phyloP scores from a whole-genome alignment of 192 early-diverging fungal species.

The Umbelopsis ramanniana region DNA sequence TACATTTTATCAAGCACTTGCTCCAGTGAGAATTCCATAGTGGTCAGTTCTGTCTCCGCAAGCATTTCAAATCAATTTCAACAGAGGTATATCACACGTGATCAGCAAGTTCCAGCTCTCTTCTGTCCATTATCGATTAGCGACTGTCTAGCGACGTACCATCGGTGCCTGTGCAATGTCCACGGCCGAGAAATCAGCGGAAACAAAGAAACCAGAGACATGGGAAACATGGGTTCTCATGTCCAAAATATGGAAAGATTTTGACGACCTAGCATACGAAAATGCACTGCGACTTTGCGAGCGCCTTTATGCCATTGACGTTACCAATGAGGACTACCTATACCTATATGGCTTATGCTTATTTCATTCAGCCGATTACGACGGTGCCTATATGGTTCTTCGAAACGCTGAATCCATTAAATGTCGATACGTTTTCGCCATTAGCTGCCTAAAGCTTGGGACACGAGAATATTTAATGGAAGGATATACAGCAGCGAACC shows the following conservation, averaged over 20 bases:
- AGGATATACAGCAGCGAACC: constrained; percentile 8
- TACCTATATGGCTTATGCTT: constrained; percentile 32
- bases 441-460: constrained; percentile 29
- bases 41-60: too few species aligned
- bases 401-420: constrained; percentile 8
- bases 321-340: constrained; percentile 29
- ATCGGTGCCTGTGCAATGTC: constrained; percentile 23
- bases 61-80: not conserved
- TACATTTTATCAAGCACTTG: constrained; percentile 20
- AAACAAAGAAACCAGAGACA: constrained; percentile 14
- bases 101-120: not conserved
- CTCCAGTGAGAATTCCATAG: constrained; percentile 6
- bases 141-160: not conserved
- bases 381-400: constrained; percentile 23
- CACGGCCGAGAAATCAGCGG: constrained; percentile 21
- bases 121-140: not conserved
- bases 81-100: not conserved
- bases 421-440: constrained; percentile 35
- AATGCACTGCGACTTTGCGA: constrained; percentile 32
- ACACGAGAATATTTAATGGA: constrained; percentile 21
- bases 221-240: constrained; percentile 34
- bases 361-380: constrained; percentile 27
- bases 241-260: constrained; percentile 27
- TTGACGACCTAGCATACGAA: constrained; percentile 29
- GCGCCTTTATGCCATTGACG: constrained; percentile 36